Evolutionary conservation across 1,284 basidiomycete genomes (phyloP), one percentile per base, ranked within the genome.

Genomic region (Malassezia globosa): DNA sequence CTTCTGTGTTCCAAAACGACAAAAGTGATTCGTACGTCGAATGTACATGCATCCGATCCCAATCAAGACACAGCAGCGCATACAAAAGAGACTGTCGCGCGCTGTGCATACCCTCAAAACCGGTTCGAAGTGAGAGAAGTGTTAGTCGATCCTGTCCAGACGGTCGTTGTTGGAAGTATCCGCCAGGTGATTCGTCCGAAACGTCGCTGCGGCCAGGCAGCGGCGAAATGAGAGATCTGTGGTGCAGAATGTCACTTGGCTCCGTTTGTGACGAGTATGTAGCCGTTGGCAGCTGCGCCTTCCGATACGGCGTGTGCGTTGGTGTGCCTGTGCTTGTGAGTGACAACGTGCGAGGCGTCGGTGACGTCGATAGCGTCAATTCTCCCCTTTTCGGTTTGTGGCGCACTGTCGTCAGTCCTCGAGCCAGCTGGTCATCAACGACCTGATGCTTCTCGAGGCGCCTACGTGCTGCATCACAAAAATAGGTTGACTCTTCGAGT

Each of bases 61-160:
- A 51, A 22, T 54, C 40, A 8, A 70, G 48, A 41, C 65, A 63
- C 26, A 70, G 50, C 37, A 64, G 42, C 24, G 50, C 46, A 42
- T 58, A 64, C 2, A 64, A 46, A 6, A 51, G 42, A 7, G 42
- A 50, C 33, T 58, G 40, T 13, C 67, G 56, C 24, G 53, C 46
- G 13, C 48, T 19, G 38, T 70, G 67, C 57, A 63, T 61, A 33
- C 44, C 37, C 42, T 70, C 64, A 46, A 70, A 70, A 16, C 51
- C 48, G 35, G 46, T 29, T 36, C 61, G 63, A 38, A 70, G 56
- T 31, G 46, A 53, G 16, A 58, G 40, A 5, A 70, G 54, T 11
- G 59, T 48, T 27, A 63, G 37, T 13, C 55, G 53, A 33, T 66
- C 63, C 2, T 42, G 19, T 10, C n/a, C 31, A 14, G 19, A 37